These are phyloP conservation scores for Emiliania huxleyi DNA, from an alignment of 78 protist genomes.

Conservation along the genomic window DNA sequence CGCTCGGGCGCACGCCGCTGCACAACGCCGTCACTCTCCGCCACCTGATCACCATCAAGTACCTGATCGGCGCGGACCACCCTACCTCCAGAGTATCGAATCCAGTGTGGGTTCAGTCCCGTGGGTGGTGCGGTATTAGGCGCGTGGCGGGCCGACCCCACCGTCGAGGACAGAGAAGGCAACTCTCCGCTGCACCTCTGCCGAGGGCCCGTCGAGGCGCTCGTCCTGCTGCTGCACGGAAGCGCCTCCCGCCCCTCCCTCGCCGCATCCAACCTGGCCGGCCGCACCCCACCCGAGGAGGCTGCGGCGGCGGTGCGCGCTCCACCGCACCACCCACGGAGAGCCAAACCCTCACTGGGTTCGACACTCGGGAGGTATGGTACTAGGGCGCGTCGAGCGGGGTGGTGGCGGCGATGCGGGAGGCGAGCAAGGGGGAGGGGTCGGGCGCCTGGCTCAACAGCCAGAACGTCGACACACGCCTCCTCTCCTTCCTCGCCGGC, in stretches of 20 bases:
- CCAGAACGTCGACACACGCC: neutral
- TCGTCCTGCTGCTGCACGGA: neutral
- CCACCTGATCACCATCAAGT: neutral
- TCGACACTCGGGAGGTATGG: too few species aligned
- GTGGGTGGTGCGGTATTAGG: too few species aligned
- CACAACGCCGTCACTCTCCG: neutral
- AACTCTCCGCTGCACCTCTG: constrained; percentile 3
- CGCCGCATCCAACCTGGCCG: neutral
- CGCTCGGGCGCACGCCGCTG: neutral
- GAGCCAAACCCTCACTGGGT: too few species aligned
- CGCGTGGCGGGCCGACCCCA: neutral
- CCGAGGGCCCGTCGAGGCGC: neutral
- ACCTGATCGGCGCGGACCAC: neutral
- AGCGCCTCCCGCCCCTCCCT: neutral
- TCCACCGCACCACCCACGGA: too few species aligned
- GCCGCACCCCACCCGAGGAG: neutral
- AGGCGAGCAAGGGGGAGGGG: neutral
- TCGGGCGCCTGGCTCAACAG: neutral
- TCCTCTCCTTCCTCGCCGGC: neutral
- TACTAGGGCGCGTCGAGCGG: too few species aligned
- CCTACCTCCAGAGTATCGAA: too few species aligned
- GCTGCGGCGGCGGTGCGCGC: neutral
- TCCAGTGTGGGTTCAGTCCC: too few species aligned
- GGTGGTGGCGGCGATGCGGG: neutral
- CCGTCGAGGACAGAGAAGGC: neutral